A percentile compares a stretch with the other conserved stretches of the same genome.
Conservation (phyloP, 2,329 filamentous ascomycete genomes). For the Trichoderma sp. region DNA sequence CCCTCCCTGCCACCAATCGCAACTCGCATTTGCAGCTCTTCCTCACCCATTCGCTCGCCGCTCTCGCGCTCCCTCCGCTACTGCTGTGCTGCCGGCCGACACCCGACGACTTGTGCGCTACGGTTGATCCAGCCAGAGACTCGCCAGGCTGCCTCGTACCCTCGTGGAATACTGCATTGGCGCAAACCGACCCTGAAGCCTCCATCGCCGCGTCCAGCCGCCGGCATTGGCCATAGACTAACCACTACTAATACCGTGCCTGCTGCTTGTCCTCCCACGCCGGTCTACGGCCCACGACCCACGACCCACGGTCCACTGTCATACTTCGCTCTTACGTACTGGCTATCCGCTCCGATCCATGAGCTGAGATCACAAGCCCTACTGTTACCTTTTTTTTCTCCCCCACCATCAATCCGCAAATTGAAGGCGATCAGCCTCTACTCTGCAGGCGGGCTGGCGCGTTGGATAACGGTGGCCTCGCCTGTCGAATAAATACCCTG, state of each 20-base stretch:
- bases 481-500: conserved; percentile 32
- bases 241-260: conserved; percentile 5
- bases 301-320: conserved; percentile 35
- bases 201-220: conserved; percentile 32
- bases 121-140: conserved; percentile 8
- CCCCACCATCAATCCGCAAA: conserved; percentile 27
- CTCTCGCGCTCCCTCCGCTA: conserved; percentile 12
- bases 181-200: not conserved
- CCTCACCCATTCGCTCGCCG: conserved; percentile 18
- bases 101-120: conserved; percentile 15
- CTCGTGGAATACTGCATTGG: conserved; percentile 5
- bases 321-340: conserved; percentile 45
- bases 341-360: conserved; percentile 31
- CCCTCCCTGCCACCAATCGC: conserved; percentile 16
- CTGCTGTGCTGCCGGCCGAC: conserved; percentile 25
- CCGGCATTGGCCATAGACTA: conserved; percentile 38
- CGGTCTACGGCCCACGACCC: conserved; percentile 33
- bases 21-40: conserved; percentile 8
- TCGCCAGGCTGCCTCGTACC: conserved; percentile 7
- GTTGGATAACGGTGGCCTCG: conserved; percentile 36
- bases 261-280: conserved; percentile 21
- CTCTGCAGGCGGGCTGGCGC: conserved; percentile 33
- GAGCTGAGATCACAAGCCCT: conserved; percentile 30
- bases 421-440: conserved; percentile 24
- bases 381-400: conserved; percentile 16